Evolutionary conservation across 2,329 filamentous ascomycete genomes (phyloP).

Genomic region (Fusarium sp.): DNA sequence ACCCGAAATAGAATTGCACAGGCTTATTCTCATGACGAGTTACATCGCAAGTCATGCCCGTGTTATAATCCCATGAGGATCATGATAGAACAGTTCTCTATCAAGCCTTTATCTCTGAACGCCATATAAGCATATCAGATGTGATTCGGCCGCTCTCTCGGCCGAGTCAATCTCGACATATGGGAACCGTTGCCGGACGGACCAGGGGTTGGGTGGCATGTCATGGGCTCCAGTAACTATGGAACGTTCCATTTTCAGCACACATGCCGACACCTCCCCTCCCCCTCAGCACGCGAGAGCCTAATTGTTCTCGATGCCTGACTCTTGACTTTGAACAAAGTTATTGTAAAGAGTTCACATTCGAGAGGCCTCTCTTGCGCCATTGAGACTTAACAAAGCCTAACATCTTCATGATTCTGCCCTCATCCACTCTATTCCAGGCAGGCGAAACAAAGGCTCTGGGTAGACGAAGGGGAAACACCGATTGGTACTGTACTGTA

Average conservation of each 20-base stretch:
- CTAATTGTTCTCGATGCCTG: not conserved
- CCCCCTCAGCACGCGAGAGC: not conserved
- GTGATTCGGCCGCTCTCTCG: constrained; percentile 33
- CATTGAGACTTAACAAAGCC: not conserved
- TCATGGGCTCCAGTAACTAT: constrained; percentile 35
- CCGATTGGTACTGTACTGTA: constrained; percentile 19
- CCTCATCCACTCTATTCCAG: not conserved
- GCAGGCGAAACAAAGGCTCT: constrained; percentile 7
- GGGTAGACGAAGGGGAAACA: constrained; percentile 11
- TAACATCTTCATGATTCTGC: not conserved
- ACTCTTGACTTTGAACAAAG: not conserved
- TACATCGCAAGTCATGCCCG: constrained; percentile 8
- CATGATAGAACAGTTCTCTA: not conserved
- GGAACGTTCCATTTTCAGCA: constrained; percentile 39
- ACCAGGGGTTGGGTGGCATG: constrained; percentile 30
- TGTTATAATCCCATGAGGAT: not conserved
- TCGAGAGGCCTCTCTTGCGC: not conserved
- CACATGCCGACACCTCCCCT: constrained; percentile 5
- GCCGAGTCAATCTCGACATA: constrained; percentile 27
- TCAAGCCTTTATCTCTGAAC: not conserved
- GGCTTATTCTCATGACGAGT: not conserved
- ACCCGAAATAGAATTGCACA: constrained; percentile 10
- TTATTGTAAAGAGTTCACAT: not conserved
- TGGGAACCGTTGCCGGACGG: constrained; percentile 19
- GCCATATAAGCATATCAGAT: not conserved